Evolutionary conservation across 495 filamentous ascomycete species (phyloP).

Genomic region (Aspergillus egyptiacus): DNA sequence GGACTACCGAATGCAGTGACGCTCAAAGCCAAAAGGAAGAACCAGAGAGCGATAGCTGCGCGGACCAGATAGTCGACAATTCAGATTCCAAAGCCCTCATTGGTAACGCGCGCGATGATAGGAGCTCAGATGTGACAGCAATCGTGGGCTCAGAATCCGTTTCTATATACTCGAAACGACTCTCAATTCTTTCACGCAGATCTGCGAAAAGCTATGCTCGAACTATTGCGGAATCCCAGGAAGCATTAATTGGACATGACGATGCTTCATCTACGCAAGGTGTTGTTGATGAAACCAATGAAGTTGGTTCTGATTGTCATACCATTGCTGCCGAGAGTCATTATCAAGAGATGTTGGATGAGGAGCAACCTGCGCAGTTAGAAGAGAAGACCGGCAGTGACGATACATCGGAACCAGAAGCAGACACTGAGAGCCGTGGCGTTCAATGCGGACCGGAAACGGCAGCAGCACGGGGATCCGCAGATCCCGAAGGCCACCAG

Average conservation of each 20-base stretch:
- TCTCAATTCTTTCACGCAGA: constrained; percentile 23
- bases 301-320: constrained; percentile 16
- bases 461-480: too few species aligned
- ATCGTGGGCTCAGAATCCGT: constrained; percentile 32
- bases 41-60: background rate
- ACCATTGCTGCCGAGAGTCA: constrained; percentile 14
- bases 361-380: background rate
- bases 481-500: too few species aligned
- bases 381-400: background rate
- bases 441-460: too few species aligned
- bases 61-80: background rate
- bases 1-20: constrained; percentile 10
- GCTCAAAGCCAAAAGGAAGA: constrained; percentile 7
- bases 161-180: constrained; percentile 27
- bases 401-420: background rate
- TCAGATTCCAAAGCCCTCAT: constrained; percentile 15
- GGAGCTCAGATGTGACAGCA: constrained; percentile 34
- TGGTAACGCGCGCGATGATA: constrained; percentile 21
- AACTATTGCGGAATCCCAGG: constrained; percentile 21
- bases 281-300: constrained; percentile 23
- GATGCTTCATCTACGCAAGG: constrained; percentile 24
- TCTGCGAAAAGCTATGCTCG: constrained; percentile 16
- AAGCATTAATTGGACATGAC: constrained; percentile 23
- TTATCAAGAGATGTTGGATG: constrained; percentile 1
- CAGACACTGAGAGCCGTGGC: background rate